Percentiles rank a stretch among this genome's conserved stretches.
phyloP scores from a whole-genome alignment of 2,329 filamentous ascomycete species.

The Graphilbum sp. region DNA sequence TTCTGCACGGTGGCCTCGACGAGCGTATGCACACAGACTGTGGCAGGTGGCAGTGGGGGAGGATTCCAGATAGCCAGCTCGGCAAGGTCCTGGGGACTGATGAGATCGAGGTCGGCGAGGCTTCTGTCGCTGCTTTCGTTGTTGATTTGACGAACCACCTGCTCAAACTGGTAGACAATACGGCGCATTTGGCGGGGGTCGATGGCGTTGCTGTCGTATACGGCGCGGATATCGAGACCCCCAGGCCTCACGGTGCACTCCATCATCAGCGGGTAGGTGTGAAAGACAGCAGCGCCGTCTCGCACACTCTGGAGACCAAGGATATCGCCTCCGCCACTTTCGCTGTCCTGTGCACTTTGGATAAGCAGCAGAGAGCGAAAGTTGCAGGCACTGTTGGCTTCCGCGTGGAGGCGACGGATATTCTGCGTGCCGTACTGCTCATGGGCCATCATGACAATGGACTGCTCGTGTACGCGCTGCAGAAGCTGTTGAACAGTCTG shows the following conservation, averaged over 20 bases:
- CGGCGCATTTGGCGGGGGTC: too few relatives aligned
- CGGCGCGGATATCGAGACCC: not conserved
- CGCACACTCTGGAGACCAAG: not conserved
- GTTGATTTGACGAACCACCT: too few relatives aligned
- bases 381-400: not conserved
- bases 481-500: conserved; percentile 29
- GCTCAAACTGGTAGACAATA: too few relatives aligned
- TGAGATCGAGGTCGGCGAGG: too few relatives aligned
- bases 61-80: too few relatives aligned
- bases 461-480: conserved; percentile 5
- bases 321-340: not conserved
- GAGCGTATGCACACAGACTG: too few relatives aligned
- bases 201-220: not conserved
- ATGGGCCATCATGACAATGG: conserved; percentile 31
- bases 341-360: not conserved
- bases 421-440: conserved; percentile 47
- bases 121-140: too few relatives aligned
- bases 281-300: not conserved
- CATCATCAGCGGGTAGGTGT: not conserved
- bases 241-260: not conserved
- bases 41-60: too few relatives aligned
- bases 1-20: too few relatives aligned
- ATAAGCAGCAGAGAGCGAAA: not conserved
- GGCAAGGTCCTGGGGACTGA: too few relatives aligned
- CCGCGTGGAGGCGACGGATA: conserved; percentile 23